Evolutionary conservation across 345 rosid genomes (phyloP), one percentile per base, ranked within the genome.

Genomic region (Triadica sebifera): DNA sequence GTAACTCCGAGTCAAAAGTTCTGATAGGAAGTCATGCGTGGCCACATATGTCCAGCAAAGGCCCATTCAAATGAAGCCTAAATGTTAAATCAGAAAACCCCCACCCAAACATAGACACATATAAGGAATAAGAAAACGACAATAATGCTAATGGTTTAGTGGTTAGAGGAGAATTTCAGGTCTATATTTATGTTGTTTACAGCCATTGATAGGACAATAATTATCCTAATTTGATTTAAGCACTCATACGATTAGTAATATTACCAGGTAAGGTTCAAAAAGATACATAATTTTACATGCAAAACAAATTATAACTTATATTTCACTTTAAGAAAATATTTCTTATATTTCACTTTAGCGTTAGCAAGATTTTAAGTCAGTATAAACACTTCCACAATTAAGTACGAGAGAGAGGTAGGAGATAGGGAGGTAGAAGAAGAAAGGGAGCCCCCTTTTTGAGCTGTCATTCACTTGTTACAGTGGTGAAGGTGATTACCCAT

Each of bases 161-260:
- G 15, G 50, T 46, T n/a, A 12, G n/a, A 12, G 50, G 8, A 29
- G n/a, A 60, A 15, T 12, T 60, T 43, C 0, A 39, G 67, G 15
- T 41, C 24, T 17, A n/a, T n/a, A 19, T 7, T 59, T 52, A 19
- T 52, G 56, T 4, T 63, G 16, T 63, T 38, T 19, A 10, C 20
- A 12, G 38, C 3, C 12, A 65, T 63, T 65, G 69, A 65, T 65
- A 65, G 52, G 53, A n/a, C 50, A 63, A 66, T 66, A 46, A 47
- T 66, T 45, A 38, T 12, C 43, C 9, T 22, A 66, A 22, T 46
- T 47, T 24, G 0, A 65, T 7, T 11, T 46, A 11, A 0, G 17
- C 5, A 67, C 20, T 41, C 41, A 12, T 41, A 49, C 55, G 56
- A 24, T 67, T 9, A 12, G 12, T 25, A 47, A 41, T 4, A 7